A percentile compares a stretch with the other conserved stretches of the same genome.
These are phyloP conservation scores for Peronosclerospora sorghi DNA, from an alignment of 352 stramenopile species.

Conservation along the genomic window DNA sequence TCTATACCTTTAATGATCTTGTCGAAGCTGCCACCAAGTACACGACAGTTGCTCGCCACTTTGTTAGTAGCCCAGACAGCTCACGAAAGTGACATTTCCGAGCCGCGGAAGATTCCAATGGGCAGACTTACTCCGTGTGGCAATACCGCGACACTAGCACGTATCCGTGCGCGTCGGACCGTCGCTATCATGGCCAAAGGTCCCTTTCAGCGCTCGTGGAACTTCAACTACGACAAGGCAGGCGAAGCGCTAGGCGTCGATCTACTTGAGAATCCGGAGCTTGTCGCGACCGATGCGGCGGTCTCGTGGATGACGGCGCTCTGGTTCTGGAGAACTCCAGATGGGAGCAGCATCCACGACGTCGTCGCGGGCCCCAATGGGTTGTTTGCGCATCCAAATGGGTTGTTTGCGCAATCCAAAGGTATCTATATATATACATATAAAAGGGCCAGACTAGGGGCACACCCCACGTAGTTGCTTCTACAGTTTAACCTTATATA, in stretches of 20 bases:
- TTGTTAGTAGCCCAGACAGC: slow-evolving; percentile 33
- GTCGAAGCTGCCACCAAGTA: slow-evolving; percentile 30
- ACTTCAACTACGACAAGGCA: not conserved
- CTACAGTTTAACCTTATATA: no score
- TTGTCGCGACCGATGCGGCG: not conserved
- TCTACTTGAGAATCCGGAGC: not conserved
- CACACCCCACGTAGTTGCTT: no score
- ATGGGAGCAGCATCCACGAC: not conserved
- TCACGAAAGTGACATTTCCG: slow-evolving; percentile 34
- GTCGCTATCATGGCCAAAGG: slow-evolving; percentile 15
- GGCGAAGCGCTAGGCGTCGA: not conserved
- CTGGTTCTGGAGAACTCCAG: not conserved
- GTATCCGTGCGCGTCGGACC: slow-evolving; percentile 19
- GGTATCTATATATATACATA: no score
- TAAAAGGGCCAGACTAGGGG: no score
- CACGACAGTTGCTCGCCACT: slow-evolving; percentile 29
- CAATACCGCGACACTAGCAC: slow-evolving; percentile 35
- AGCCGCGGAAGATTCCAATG: slow-evolving; percentile 26
- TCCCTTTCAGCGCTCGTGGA: not conserved
- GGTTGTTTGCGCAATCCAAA: no score
- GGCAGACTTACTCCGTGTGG: slow-evolving; percentile 22
- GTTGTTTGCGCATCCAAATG: no score
- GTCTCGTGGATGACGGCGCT: not conserved
- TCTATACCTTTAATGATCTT: slow-evolving; percentile 19
- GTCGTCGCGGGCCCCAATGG: not conserved